Conservation (phyloP, 2,329 filamentous ascomycete genomes). For the Gyromitra esculenta region DNA sequence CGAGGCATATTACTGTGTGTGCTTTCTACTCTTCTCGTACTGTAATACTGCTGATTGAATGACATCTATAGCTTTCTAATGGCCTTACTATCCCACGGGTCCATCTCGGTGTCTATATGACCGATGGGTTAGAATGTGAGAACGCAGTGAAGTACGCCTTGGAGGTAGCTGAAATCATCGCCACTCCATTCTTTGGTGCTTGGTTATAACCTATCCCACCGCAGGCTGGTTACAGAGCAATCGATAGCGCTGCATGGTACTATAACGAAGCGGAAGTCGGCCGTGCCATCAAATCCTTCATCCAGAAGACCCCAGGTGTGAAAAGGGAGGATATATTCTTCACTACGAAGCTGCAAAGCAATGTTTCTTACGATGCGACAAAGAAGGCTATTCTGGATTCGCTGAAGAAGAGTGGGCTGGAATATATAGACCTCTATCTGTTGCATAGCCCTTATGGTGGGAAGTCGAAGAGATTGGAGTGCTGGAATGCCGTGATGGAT, state of each 20-base stretch:
- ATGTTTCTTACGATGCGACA: constrained; percentile 73
- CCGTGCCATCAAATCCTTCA: constrained; percentile 70
- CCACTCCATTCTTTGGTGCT: not conserved
- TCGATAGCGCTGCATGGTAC: constrained; percentile 73
- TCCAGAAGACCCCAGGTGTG: constrained; percentile 64
- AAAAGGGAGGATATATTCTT: constrained; percentile 78
- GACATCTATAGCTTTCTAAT: constrained; percentile 68
- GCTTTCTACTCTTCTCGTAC: not conserved
- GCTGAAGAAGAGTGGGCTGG: constrained; percentile 72
- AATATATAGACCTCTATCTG: constrained; percentile 81
- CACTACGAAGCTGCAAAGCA: constrained; percentile 79
- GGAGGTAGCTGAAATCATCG: constrained; percentile 64
- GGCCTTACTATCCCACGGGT: constrained; percentile 74
- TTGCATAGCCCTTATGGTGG: constrained; percentile 83
- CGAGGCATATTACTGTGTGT: constrained; percentile 22
- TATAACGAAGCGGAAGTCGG: constrained; percentile 78
- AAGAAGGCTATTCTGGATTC: constrained; percentile 73
- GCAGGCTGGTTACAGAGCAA: constrained; percentile 58
- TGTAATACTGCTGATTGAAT: constrained; percentile 11
- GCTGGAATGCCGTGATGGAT: constrained; percentile 81
- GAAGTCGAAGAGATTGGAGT: constrained; percentile 72
- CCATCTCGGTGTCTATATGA: constrained; percentile 79
- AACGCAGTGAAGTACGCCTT: constrained; percentile 69
- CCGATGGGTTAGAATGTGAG: constrained; percentile 70
- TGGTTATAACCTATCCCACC: constrained; percentile 5